phyloP scores from a whole-genome alignment of 805 yeast species.

The Pichia sporocuriosa region DNA sequence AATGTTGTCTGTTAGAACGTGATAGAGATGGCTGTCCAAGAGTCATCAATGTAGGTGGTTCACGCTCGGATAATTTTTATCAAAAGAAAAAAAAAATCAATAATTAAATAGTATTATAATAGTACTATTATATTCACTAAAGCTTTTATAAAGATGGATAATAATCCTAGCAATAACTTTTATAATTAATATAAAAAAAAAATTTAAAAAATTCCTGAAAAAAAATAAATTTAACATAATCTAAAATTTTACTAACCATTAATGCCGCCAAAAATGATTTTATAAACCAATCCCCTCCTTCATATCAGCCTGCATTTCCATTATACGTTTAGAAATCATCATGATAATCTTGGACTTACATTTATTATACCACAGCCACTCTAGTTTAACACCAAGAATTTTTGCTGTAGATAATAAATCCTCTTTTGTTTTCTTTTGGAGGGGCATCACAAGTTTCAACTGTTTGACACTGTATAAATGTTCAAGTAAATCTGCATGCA shows the following conservation, averaged over 20 bases:
- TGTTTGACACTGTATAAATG: conserved; percentile 32
- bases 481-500: conserved; percentile 29
- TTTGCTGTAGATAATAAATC: conserved; percentile 38
- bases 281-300: background rate
- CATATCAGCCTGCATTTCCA: background rate
- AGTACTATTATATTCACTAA: too few relatives aligned
- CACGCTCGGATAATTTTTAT: conserved; percentile 56
- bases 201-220: too few relatives aligned
- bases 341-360: conserved; percentile 30
- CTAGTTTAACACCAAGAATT: conserved; percentile 44
- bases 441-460: conserved; percentile 45
- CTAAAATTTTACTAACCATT: background rate
- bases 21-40: conserved; percentile 92
- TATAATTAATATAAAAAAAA: too few relatives aligned
- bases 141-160: too few relatives aligned
- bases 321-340: conserved; percentile 10
- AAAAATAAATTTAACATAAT: conserved; percentile 5
- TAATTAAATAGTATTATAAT: too few relatives aligned
- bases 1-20: conserved; percentile 72
- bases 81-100: conserved; percentile 35
- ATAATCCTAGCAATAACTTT: too few relatives aligned
- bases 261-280: conserved; percentile 5
- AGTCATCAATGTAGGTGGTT: conserved; percentile 74
- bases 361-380: conserved; percentile 51
- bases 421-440: conserved; percentile 47